Conservation (phyloP, 2,329 filamentous ascomycete genomes). For the Monosporascus cannonballus region DNA sequence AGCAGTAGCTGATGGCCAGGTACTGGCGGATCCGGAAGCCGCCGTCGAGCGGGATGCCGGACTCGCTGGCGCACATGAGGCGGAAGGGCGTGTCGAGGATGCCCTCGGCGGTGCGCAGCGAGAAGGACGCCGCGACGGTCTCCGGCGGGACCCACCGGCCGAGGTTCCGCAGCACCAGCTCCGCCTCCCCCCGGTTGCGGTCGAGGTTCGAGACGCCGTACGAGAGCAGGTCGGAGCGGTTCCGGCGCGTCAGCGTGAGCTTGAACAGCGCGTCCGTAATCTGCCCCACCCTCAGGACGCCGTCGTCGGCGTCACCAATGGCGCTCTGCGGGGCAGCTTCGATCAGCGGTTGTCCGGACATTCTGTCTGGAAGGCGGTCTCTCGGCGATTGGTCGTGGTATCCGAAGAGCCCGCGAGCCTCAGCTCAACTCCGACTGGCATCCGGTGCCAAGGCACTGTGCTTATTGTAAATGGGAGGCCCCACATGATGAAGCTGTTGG, state of each 20-base stretch:
- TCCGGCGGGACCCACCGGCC: constrained; percentile 1
- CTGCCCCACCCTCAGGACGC: background rate
- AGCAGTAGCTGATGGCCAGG: constrained; percentile 6
- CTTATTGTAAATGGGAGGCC: too few species aligned
- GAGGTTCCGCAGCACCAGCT: constrained; percentile 2
- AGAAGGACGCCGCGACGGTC: background rate
- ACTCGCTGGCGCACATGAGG: constrained; percentile 3
- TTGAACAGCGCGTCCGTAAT: background rate
- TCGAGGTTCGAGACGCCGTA: background rate
- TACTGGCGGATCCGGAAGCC: constrained; percentile 5
- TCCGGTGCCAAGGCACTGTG: too few species aligned
- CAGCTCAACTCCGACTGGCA: too few species aligned
- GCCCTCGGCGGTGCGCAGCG: background rate
- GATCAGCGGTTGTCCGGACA: background rate
- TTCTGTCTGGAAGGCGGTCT: too few species aligned
- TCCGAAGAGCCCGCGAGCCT: too few species aligned
- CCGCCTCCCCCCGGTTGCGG: constrained; percentile 1
- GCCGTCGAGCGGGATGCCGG: constrained; percentile 3
- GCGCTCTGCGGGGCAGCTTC: background rate
- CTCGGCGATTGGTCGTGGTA: too few species aligned
- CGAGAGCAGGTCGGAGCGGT: constrained; percentile 1
- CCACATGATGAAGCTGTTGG: too few species aligned
- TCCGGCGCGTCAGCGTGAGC: constrained; percentile 1
- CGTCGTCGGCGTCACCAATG: background rate
- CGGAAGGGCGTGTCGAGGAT: constrained; percentile 2